Evolutionary conservation across 257 asterid genomes (phyloP).

Genomic region (Mitragyna speciosa): DNA sequence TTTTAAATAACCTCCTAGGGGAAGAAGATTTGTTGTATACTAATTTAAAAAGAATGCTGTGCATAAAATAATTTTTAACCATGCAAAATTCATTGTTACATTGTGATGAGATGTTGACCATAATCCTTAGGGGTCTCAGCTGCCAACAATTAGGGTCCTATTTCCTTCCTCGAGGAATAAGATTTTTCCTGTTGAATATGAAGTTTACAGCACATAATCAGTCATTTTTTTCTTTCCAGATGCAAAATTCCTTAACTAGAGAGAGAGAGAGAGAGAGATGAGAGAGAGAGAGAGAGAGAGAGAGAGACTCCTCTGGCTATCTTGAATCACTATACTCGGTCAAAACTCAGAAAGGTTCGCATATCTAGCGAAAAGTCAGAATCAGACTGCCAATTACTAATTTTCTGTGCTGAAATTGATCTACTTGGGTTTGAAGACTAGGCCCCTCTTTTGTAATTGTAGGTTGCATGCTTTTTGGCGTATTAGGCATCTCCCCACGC

Average conservation of each 20-base stretch:
- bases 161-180: not conserved
- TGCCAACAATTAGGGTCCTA: not conserved
- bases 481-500: constrained; percentile 45
- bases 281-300: too few relatives aligned
- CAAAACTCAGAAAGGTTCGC: constrained; percentile 16
- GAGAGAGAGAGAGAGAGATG: constrained; percentile 9
- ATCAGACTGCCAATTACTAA: constrained; percentile 11
- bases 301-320: not conserved
- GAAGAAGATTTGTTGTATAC: not conserved
- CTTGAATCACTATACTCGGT: constrained; percentile 1
- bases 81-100: not conserved
- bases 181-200: not conserved
- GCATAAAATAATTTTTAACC: not conserved
- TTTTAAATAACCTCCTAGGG: not conserved
- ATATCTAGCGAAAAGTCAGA: constrained; percentile 15
- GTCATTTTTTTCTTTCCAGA: not conserved
- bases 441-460: constrained; percentile 31
- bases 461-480: constrained; percentile 59
- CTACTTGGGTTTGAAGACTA: constrained; percentile 31
- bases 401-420: constrained; percentile 12
- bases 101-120: not conserved
- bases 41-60: not conserved
- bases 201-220: not conserved
- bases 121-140: not conserved
- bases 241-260: not conserved